phyloP scores from a whole-genome alignment of 78 protist genomes.

The Polysphondylium violaceum region DNA sequence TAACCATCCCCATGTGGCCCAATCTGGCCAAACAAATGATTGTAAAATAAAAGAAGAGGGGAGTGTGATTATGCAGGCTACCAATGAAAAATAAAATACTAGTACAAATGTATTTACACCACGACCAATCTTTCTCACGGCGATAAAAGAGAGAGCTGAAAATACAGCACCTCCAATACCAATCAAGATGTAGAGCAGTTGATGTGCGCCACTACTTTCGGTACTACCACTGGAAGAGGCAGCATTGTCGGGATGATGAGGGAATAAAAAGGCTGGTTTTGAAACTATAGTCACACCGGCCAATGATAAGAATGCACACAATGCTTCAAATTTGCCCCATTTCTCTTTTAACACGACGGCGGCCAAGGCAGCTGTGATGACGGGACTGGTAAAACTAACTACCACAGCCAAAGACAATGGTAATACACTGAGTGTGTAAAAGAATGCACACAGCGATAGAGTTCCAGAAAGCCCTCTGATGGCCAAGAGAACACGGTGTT shows the following conservation, averaged over 20 bases:
- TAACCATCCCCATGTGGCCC: conserved; percentile 6
- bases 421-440: conserved; percentile 13
- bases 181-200: conserved; percentile 14
- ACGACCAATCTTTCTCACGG: conserved; percentile 68
- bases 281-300: conserved; percentile 42
- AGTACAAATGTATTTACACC: conserved; percentile 46
- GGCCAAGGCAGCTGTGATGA: conserved; percentile 34
- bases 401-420: conserved; percentile 54
- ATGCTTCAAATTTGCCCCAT: conserved; percentile 52
- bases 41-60: conserved; percentile 7
- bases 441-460: conserved; percentile 35
- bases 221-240: background rate
- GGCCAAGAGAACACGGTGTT: background rate
- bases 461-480: conserved; percentile 53
- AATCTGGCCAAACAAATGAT: conserved; percentile 31
- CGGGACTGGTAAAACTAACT: conserved; percentile 52
- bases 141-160: conserved; percentile 27
- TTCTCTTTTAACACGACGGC: conserved; percentile 58
- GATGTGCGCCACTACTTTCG: background rate
- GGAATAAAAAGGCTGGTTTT: conserved; percentile 49
- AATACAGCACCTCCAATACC: conserved; percentile 50
- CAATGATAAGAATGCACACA: conserved; percentile 45
- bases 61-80: background rate
- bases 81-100: conserved; percentile 15
- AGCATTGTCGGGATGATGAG: background rate